phyloP scores from a whole-genome alignment of 225 moss, liverwort and hornwort genomes.

The Marchantia paleacea region DNA sequence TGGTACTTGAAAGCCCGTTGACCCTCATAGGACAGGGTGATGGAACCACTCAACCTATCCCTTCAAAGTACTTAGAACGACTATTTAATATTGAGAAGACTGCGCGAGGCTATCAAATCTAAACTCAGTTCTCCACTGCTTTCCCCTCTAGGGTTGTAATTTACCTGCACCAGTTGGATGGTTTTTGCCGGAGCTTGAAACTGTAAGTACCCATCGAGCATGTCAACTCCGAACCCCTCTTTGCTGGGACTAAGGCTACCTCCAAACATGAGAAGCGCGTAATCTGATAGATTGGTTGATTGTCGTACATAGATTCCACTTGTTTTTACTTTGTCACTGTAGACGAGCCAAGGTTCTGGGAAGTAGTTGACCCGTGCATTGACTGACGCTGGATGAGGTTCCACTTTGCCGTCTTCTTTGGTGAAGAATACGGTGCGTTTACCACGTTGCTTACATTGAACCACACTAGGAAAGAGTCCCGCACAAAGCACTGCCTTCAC shows the following conservation, averaged over 20 bases:
- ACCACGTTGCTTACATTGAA: constrained; percentile 87
- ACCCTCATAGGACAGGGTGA: neutral
- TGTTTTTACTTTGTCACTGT: constrained; percentile 94
- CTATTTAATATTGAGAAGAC: too few species aligned
- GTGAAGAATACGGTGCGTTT: constrained; percentile 96
- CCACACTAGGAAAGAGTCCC: constrained; percentile 93
- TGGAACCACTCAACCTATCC: neutral
- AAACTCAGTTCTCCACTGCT: neutral
- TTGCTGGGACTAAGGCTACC: constrained; percentile 75
- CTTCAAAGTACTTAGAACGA: too few species aligned
- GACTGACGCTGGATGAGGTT: constrained; percentile 93
- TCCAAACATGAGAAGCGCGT: constrained; percentile 93
- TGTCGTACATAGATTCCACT: constrained; percentile 90
- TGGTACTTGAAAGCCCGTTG: neutral
- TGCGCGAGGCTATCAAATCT: neutral
- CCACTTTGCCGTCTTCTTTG: constrained; percentile 99
- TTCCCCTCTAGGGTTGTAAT: neutral
- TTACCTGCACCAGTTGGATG: constrained; percentile 84
- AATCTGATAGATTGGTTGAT: constrained; percentile 90
- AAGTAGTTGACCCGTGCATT: constrained; percentile 84
- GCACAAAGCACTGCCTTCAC: constrained; percentile 90
- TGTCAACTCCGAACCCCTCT: constrained; percentile 76
- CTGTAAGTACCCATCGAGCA: constrained; percentile 91
- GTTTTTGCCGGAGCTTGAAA: constrained; percentile 83
- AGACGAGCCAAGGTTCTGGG: constrained; percentile 85